Base-by-base conservation (phyloP, 108 stramenopile genomes). In the Cyclotella cryptica region DNA sequence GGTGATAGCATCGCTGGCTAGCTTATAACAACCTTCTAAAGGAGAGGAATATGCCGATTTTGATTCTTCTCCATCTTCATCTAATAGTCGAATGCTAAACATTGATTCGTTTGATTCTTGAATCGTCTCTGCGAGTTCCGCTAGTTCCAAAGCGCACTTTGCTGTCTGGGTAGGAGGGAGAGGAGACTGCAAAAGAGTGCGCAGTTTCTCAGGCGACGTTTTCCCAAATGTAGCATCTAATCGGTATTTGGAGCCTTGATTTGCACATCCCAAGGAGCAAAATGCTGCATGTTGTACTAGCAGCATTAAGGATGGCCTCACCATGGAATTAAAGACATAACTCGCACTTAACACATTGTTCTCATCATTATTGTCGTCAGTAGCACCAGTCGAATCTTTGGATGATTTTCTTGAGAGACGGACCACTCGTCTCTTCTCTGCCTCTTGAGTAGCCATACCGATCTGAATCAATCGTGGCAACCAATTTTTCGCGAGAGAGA, bases 271-370 rank as follows among this genome's bases (percentile, higher is more conserved):
- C 19, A 96, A 66, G 26, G 91, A 87, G 71, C 94, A 96, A 64
- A 90, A 96, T 15, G 92, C 78, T 17, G 88, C 90, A 71, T 93
- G 92, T 66, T 96, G 92, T 21, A 93, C 86, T 30, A 96, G 63
- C 24, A 68, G 75, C 26, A 78, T 76, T 44, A 96, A 81, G 22
- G 88, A 76, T 30, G 94, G 94, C 3, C 83, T 79, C 26, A 96
- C 81, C 66, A 85, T 87, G 3, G 75, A 78, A 29, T 85, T 63
- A 73, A 93, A 87, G 8, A 95, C 89, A 45, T 95, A 88, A 44
- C 87, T 86, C 1, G 92, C 87, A 49, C 84, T 87, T 75, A 89
- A 63, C 24, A 64, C 73, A 28, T 69, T 29, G 17, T 46, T 62
- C 0, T 78, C 67, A 5, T 30, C 69, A 47, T 70, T 66, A 24